Conservation (phyloP, 1,139 yeast species). For the Pneumocystis sp. region DNA sequence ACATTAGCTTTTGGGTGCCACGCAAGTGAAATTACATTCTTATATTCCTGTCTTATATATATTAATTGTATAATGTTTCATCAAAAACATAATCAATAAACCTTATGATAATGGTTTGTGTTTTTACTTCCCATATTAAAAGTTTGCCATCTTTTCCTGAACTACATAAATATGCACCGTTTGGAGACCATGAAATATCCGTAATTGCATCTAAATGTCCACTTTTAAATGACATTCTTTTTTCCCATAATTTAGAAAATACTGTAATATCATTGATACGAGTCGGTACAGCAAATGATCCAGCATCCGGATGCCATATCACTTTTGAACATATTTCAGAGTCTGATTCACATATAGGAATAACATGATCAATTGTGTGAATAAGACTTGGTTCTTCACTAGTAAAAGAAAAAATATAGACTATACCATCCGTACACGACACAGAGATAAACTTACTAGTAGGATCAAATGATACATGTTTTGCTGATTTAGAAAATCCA, state of each 20-base stretch:
- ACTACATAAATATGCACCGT: constrained; percentile 42
- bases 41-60: constrained; percentile 10
- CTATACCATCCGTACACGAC: constrained; percentile 51
- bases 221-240: constrained; percentile 9
- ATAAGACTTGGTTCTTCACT: constrained; percentile 28
- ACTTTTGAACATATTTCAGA: constrained; percentile 31
- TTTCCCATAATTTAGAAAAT: constrained; percentile 13
- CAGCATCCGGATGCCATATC: constrained; percentile 53
- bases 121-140: constrained; percentile 38
- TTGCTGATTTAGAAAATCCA: constrained; percentile 24
- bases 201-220: constrained; percentile 31
- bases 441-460: constrained; percentile 47
- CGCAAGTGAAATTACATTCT: constrained; percentile 17
- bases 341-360: constrained; percentile 27
- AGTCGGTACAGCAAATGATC: constrained; percentile 44
- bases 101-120: constrained; percentile 15
- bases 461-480: constrained; percentile 46
- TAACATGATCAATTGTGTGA: constrained; percentile 29
- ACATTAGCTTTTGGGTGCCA: constrained; percentile 28
- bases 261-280: constrained; percentile 15
- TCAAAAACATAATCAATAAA: background rate
- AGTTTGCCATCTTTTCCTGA: constrained; percentile 36
- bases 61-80: background rate
- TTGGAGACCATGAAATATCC: constrained; percentile 45
- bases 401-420: constrained; percentile 49